Conservation (phyloP, 176 grass and related monocot species). For the Microstegium vimineum region DNA sequence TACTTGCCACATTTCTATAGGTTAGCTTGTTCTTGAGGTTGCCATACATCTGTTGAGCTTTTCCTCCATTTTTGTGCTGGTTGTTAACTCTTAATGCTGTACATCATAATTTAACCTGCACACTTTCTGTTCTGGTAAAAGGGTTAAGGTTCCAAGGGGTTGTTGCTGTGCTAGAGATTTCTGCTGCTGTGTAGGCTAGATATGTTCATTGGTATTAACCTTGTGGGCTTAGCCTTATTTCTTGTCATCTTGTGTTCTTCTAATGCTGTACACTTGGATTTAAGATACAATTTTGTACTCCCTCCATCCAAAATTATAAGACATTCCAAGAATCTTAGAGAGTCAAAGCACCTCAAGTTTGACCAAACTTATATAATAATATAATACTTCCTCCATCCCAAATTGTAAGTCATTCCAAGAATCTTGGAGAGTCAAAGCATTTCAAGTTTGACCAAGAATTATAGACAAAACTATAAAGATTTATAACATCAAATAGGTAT, state of each 20-base stretch:
- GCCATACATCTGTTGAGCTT: background rate
- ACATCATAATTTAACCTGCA: background rate
- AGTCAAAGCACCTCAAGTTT: no score
- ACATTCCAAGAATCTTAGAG: no score
- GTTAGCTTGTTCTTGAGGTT: background rate
- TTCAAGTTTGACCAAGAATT: no score
- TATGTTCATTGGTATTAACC: background rate
- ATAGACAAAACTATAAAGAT: no score
- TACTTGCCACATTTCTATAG: background rate
- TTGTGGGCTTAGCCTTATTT: background rate
- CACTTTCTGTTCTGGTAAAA: background rate
- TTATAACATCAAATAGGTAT: no score
- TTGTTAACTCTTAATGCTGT: background rate
- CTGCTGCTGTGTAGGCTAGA: background rate
- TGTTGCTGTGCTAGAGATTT: background rate
- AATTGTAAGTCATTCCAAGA: no score
- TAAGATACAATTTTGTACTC: background rate
- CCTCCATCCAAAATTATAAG: no score
- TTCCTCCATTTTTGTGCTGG: background rate
- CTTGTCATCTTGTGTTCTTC: background rate
- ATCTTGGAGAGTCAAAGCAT: no score
- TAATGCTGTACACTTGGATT: background rate
- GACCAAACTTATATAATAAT: no score
- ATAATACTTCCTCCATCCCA: no score
- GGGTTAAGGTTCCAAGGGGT: background rate